phyloP scores from a whole-genome alignment of 345 rosid genomes.

The Ceriops decandra region DNA sequence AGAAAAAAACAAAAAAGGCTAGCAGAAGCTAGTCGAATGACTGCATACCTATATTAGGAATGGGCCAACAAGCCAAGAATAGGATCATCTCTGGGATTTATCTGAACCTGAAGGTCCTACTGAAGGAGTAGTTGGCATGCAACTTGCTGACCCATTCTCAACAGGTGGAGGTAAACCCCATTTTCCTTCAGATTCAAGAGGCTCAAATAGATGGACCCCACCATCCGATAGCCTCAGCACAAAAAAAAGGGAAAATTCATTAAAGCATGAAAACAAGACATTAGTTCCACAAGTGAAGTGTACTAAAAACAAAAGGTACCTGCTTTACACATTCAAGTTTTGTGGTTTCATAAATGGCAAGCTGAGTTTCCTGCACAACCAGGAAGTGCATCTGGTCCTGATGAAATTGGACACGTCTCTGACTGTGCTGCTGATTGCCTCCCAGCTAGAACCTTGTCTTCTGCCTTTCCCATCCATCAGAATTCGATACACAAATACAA shows the following conservation, averaged over 20 bases:
- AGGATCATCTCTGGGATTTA: constrained; percentile 70
- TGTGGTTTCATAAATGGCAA: constrained; percentile 84
- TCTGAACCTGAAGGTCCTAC: constrained; percentile 78
- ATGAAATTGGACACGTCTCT: constrained; percentile 96
- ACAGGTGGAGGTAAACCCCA: constrained; percentile 91
- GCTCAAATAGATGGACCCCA: constrained; percentile 89
- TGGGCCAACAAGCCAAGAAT: constrained; percentile 43
- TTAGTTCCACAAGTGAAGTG: background rate
- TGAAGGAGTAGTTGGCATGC: constrained; percentile 52
- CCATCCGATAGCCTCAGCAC: constrained; percentile 95
- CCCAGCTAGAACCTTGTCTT: constrained; percentile 62
- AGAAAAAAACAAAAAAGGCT: background rate
- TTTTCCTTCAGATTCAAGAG: constrained; percentile 87
- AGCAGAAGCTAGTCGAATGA: background rate
- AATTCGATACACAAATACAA: constrained; percentile 81
- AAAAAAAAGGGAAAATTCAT: constrained; percentile 20
- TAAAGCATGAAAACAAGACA: constrained; percentile 1
- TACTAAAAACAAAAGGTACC: constrained; percentile 35
- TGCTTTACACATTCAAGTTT: constrained; percentile 85
- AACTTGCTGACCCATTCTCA: constrained; percentile 81
- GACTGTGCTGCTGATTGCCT: constrained; percentile 54
- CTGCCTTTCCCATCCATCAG: constrained; percentile 92
- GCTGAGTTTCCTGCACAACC: constrained; percentile 89
- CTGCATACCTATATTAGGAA: constrained; percentile 36
- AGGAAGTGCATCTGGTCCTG: constrained; percentile 90